These are phyloP conservation scores for Cordyceps cicadae DNA, from an alignment of 2,329 filamentous ascomycete genomes.

Conservation along the genomic window DNA sequence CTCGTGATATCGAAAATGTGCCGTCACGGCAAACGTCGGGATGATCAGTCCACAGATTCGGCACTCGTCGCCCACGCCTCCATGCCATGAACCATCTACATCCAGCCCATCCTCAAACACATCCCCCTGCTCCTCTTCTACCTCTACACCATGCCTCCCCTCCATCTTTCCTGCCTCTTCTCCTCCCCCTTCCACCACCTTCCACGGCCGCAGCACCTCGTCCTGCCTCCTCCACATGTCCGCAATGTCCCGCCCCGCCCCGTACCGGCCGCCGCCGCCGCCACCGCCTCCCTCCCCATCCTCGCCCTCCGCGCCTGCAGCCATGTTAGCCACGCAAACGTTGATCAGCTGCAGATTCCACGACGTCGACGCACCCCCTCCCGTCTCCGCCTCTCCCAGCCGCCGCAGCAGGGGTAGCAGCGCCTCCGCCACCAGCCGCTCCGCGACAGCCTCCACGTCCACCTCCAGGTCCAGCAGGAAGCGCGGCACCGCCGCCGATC, in stretches of 20 bases:
- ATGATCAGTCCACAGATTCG: slow-evolving; percentile 44
- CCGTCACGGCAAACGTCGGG: slow-evolving; percentile 49
- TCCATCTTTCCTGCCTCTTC: slow-evolving; percentile 19
- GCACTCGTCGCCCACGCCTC: slow-evolving; percentile 27
- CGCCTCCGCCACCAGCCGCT: slow-evolving; percentile 60
- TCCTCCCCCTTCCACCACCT: slow-evolving; percentile 30
- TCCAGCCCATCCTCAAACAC: slow-evolving; percentile 9
- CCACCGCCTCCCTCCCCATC: slow-evolving; percentile 25
- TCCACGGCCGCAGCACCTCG: slow-evolving; percentile 59
- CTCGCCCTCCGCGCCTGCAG: slow-evolving; percentile 42
- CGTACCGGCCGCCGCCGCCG: slow-evolving; percentile 25
- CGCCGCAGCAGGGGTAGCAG: slow-evolving; percentile 66
- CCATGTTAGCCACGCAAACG: slow-evolving; percentile 81
- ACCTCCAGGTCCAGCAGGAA: slow-evolving; percentile 63
- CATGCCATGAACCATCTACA: slow-evolving; percentile 21
- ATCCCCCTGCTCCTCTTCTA: not conserved
- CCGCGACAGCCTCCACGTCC: slow-evolving; percentile 50
- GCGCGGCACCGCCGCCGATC: slow-evolving; percentile 62
- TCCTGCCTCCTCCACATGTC: slow-evolving; percentile 76
- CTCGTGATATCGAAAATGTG: slow-evolving; percentile 38
- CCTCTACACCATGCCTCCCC: not conserved
- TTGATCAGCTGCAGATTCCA: slow-evolving; percentile 85
- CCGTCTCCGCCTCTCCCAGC: slow-evolving; percentile 42
- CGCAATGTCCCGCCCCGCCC: slow-evolving; percentile 66
- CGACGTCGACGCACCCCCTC: slow-evolving; percentile 30